phyloP scores from a whole-genome alignment of 75 land plant genomes.

The Picea glauca region DNA sequence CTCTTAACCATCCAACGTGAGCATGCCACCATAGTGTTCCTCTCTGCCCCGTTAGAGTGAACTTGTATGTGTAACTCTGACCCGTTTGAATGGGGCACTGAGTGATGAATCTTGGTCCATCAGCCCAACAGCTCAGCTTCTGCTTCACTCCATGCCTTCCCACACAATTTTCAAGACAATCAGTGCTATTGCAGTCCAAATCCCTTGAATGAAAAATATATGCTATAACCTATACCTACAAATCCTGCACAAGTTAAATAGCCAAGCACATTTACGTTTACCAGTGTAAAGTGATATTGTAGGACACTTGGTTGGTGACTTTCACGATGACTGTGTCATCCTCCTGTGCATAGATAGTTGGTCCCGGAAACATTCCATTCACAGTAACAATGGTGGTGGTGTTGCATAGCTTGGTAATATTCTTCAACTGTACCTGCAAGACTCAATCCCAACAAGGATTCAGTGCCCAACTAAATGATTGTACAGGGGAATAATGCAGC shows the following conservation, averaged over 20 bases:
- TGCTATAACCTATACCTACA: too few species aligned
- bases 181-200: too few species aligned
- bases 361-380: conserved; percentile 62
- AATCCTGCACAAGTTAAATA: not conserved
- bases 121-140: conserved; percentile 31
- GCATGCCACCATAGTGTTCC: conserved; percentile 61
- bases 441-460: not conserved
- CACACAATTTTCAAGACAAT: not conserved
- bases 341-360: conserved; percentile 42
- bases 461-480: not conserved
- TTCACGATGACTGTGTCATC: conserved; percentile 48
- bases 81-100: conserved; percentile 50
- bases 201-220: too few species aligned
- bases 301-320: conserved; percentile 35
- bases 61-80: conserved; percentile 15
- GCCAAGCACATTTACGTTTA: conserved; percentile 6
- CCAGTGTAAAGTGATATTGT: conserved; percentile 52
- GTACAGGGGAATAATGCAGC: not conserved
- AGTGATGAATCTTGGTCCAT: conserved; percentile 45
- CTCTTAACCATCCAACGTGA: conserved; percentile 41
- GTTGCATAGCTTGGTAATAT: conserved; percentile 33
- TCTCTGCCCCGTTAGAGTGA: conserved; percentile 20
- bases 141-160: conserved; percentile 59
- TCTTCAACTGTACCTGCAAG: conserved; percentile 28
- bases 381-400: conserved; percentile 34